phyloP scores from a whole-genome alignment of 192 early-diverging fungal species.

The Phycomyces nitens region DNA sequence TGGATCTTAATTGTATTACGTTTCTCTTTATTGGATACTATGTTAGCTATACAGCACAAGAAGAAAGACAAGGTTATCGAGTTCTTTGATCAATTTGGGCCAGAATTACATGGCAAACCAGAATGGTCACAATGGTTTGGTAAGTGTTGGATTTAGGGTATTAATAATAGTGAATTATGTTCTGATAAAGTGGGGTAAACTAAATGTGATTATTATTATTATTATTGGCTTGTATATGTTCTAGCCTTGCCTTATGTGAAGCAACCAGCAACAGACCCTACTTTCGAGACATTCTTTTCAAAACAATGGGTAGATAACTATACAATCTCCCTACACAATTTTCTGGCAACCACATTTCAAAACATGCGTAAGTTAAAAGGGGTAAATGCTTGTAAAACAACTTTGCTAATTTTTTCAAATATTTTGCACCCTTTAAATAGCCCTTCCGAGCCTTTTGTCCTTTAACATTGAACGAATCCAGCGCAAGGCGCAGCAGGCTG shows the following conservation, averaged over 20 bases:
- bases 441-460: slow-evolving; percentile 50
- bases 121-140: slow-evolving; percentile 68
- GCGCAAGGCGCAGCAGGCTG: slow-evolving; percentile 30
- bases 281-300: slow-evolving; percentile 58
- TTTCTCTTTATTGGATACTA: slow-evolving; percentile 6
- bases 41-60: slow-evolving; percentile 54
- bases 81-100: slow-evolving; percentile 57
- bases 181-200: too few relatives aligned
- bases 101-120: slow-evolving; percentile 49
- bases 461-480: slow-evolving; percentile 54
- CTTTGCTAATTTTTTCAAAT: not conserved
- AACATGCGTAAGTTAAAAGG: slow-evolving; percentile 54
- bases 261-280: slow-evolving; percentile 51
- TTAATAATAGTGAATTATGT: not conserved
- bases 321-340: slow-evolving; percentile 57
- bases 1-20: not conserved
- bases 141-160: slow-evolving; percentile 18
- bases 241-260: slow-evolving; percentile 57
- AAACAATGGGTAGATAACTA: slow-evolving; percentile 62
- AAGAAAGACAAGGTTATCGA: slow-evolving; percentile 52
- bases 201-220: too few relatives aligned
- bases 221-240: not conserved
- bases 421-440: too few relatives aligned
- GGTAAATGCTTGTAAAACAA: not conserved
- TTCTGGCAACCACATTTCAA: slow-evolving; percentile 58